These are phyloP conservation scores for Boechera retrofracta DNA, from an alignment of 345 rosid species.

Conservation along the genomic window DNA sequence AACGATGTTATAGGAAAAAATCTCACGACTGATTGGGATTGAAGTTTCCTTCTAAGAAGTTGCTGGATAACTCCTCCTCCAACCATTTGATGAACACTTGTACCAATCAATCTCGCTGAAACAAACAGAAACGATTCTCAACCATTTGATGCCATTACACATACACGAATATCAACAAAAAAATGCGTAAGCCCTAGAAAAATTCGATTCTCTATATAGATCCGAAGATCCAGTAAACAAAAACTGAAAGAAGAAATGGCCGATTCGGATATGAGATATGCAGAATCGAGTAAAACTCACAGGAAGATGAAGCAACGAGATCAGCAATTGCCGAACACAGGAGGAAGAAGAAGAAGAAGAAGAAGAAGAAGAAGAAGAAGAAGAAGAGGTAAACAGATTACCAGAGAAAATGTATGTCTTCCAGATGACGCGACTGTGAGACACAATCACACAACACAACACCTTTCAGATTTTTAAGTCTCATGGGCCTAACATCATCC, in stretches of 20 bases:
- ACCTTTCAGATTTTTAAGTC: not conserved
- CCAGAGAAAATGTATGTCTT: constrained; percentile 30
- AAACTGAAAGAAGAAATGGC: not conserved
- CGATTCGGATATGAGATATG: not conserved
- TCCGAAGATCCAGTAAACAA: constrained; percentile 20
- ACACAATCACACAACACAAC: not conserved
- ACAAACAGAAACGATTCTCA: constrained; percentile 1
- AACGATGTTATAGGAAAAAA: not conserved
- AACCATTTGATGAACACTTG: constrained; percentile 60
- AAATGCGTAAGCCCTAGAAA: constrained; percentile 14
- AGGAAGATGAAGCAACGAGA: constrained; percentile 18
- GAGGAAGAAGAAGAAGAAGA: not conserved
- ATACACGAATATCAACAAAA: not conserved
- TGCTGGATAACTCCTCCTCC: constrained; percentile 88
- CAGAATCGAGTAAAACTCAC: constrained; percentile 14
- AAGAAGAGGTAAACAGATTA: constrained; percentile 13
- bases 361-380: not conserved
- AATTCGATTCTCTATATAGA: constrained; percentile 8
- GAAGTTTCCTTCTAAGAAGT: constrained; percentile 80
- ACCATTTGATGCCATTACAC: not conserved
- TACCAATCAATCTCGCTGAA: constrained; percentile 33
- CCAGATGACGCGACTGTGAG: constrained; percentile 8
- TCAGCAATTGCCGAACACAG: constrained; percentile 27
- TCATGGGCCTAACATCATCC: not conserved
- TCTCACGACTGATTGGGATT: constrained; percentile 63